phyloP scores from a whole-genome alignment of 305 asterid genomes.

The Solanum hybrid region DNA sequence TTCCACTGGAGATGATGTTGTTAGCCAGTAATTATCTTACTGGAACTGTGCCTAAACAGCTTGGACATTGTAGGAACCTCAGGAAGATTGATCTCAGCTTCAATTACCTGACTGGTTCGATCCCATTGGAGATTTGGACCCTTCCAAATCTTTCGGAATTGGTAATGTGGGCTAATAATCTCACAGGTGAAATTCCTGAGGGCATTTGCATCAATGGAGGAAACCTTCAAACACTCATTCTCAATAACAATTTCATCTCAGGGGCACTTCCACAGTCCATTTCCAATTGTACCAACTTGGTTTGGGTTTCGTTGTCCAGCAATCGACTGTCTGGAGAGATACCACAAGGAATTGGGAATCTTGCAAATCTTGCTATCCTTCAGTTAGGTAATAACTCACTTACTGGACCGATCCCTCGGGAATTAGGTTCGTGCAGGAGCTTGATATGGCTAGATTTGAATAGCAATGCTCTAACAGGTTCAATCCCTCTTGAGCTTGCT shows the following conservation, averaged over 20 bases:
- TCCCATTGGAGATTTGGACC: conserved; percentile 69
- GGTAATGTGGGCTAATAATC: conserved; percentile 82
- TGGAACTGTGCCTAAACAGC: conserved; percentile 56
- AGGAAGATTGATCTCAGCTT: conserved; percentile 69
- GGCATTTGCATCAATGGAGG: conserved; percentile 71
- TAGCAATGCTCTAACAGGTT: conserved; percentile 62
- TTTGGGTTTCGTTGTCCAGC: conserved; percentile 76
- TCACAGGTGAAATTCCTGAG: conserved; percentile 66
- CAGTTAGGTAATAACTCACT: conserved; percentile 77
- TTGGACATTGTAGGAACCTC: conserved; percentile 48
- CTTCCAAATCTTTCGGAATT: conserved; percentile 60
- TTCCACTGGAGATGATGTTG: conserved; percentile 47
- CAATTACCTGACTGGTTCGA: conserved; percentile 43
- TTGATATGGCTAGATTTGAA: conserved; percentile 85
- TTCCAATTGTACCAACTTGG: conserved; percentile 64
- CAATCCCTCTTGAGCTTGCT: conserved; percentile 58
- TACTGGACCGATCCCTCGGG: conserved; percentile 44
- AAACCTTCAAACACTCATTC: conserved; percentile 66
- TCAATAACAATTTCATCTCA: conserved; percentile 60
- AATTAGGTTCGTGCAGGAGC: conserved; percentile 52
- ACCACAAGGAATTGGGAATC: conserved; percentile 55
- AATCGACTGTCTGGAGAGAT: conserved; percentile 56
- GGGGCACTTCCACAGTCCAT: conserved; percentile 65
- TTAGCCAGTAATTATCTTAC: conserved; percentile 54
- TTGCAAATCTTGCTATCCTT: conserved; percentile 65